These are phyloP conservation scores for Gautieria morchelliformis DNA, from an alignment of 768 basidiomycete genomes.

Conservation along the genomic window DNA sequence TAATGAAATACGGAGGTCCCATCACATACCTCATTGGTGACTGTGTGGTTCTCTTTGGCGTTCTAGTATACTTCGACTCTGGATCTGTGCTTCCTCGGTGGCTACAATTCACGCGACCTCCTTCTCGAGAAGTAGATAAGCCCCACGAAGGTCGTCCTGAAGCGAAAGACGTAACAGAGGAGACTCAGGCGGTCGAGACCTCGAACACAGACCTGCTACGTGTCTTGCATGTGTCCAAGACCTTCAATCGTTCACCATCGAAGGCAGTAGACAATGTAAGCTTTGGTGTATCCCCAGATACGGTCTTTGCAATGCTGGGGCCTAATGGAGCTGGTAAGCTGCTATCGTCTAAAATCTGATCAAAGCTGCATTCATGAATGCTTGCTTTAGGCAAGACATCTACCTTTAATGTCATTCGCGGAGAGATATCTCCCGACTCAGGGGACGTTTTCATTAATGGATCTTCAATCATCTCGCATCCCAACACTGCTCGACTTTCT, in stretches of 20 bases:
- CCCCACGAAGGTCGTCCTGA: background rate
- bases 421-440: constrained; percentile 53
- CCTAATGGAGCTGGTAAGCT: constrained; percentile 55
- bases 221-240: constrained; percentile 54
- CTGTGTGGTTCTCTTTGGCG: constrained; percentile 43
- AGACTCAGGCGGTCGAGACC: constrained; percentile 36
- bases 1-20: constrained; percentile 62
- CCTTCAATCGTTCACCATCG: constrained; percentile 29
- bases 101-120: constrained; percentile 15
- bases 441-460: constrained; percentile 66
- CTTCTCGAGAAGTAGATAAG: background rate
- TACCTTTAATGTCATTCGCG: constrained; percentile 70
- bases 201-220: constrained; percentile 47
- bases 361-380: background rate
- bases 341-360: background rate
- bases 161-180: constrained; percentile 43
- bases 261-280: constrained; percentile 64
- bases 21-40: constrained; percentile 64
- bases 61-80: constrained; percentile 67
- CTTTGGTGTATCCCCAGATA: constrained; percentile 52
- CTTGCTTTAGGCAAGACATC: constrained; percentile 55
- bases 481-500: constrained; percentile 52
- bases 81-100: constrained; percentile 43
- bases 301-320: constrained; percentile 64
- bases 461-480: constrained; percentile 53